Base-by-base conservation (phyloP, 2,329 filamentous ascomycete species). In the Coniochaeta ligniaria region DNA sequence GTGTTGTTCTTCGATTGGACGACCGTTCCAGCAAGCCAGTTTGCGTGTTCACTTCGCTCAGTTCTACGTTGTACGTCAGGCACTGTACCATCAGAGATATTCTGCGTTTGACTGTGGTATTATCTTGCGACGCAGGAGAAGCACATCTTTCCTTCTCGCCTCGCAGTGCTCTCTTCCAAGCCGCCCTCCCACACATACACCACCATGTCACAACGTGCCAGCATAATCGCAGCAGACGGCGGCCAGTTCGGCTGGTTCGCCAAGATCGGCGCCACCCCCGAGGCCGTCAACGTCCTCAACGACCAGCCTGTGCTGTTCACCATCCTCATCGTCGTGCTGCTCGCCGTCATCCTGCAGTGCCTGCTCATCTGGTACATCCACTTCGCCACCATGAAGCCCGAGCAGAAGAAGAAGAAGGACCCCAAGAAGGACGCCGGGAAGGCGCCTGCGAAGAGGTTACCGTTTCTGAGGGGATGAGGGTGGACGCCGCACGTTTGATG, bases 291-390 rank as follows among this genome's bases (percentile, higher is more conserved):
- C 64, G 78, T 80, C 59, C 76, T 86, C 69, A 85, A 86, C 74
- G 82, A 86, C 67, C 83, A 86, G 71, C 83, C 83, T 24, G 74
- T 80, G 63, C 75, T 86, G 59, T 85, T 86, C 74, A 82, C 77
- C 64, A 80, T 81, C 63, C 79, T 86, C 62, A 64, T 86, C 64
- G 70, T 84, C 69, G 81, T 83, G 62, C 74, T 86, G 60, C 68
- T 83, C 67, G 73, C 73, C 62, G 66, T 85, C 58, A 75, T 75
- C 62, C 68, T 79, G 9, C 74, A 85, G 65, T 71, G 70, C 61
- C 66, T 76, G 11, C 72, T 85, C 57, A 71, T 82, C 59, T 84
- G 80, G 80, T 84, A 78, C 73, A 86, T 86, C 67, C 82, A 85
- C 72, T 80, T 75, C 67, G 82, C 82, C 61, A 86, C 83, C 22